Evolutionary conservation across 2,329 filamentous ascomycete species (phyloP).

Genomic region (Ophiostoma populinum): DNA sequence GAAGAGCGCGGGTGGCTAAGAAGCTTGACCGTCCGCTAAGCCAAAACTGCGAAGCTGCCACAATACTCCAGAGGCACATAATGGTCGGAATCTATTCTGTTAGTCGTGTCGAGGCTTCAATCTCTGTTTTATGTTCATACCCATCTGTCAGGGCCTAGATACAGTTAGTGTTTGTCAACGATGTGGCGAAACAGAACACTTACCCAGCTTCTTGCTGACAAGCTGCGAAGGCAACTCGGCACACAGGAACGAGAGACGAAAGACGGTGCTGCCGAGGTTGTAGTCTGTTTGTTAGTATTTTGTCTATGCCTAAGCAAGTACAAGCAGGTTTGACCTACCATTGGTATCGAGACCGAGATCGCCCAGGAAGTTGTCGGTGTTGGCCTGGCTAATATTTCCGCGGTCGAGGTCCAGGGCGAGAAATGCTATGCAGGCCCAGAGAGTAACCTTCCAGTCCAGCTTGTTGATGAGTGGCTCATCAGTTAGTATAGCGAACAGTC

Average conservation of each 20-base stretch:
- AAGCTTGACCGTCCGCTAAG: slow-evolving; percentile 10
- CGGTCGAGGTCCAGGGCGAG: slow-evolving; percentile 32
- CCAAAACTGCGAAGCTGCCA: slow-evolving; percentile 21
- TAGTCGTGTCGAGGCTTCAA: too few species aligned
- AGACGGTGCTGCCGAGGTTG: slow-evolving; percentile 33
- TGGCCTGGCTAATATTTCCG: slow-evolving; percentile 27
- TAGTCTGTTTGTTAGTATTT: slow-evolving; percentile 18
- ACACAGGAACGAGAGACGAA: slow-evolving; percentile 32
- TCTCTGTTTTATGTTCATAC: too few species aligned
- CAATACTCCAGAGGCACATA: slow-evolving; percentile 37
- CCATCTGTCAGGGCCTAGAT: too few species aligned
- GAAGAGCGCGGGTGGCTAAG: slow-evolving; percentile 12
- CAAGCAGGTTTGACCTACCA: too few species aligned
- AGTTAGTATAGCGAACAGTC: too few species aligned
- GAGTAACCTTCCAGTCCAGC: slow-evolving; percentile 25
- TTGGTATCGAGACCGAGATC: slow-evolving; percentile 27
- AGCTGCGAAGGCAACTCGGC: slow-evolving; percentile 47
- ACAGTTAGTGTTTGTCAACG: too few species aligned
- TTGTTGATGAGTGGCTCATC: slow-evolving; percentile 34
- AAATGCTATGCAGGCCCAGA: slow-evolving; percentile 31
- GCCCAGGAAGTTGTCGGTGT: slow-evolving; percentile 29
- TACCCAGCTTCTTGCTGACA: slow-evolving; percentile 33
- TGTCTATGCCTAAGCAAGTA: too few species aligned
- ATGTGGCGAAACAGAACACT: too few species aligned
- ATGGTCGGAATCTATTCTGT: slow-evolving; percentile 35